phyloP scores from a whole-genome alignment of 208 protist genomes.

The Acanthamoeba lenticulata region DNA sequence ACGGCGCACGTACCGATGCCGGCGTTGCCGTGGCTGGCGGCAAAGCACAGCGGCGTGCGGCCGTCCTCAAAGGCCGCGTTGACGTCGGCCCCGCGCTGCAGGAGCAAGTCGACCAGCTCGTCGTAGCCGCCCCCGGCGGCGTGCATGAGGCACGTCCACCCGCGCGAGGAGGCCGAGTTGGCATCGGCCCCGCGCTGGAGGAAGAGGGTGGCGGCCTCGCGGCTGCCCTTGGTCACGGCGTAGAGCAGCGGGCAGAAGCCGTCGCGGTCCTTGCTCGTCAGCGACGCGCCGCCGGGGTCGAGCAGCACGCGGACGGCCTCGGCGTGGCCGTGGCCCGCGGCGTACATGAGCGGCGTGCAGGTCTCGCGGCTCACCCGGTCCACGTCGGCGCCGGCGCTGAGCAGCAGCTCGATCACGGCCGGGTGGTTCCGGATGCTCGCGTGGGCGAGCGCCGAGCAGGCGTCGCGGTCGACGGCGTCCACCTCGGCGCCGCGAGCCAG shows the following conservation, averaged over 20 bases:
- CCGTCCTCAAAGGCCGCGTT: background rate
- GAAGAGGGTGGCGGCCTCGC: background rate
- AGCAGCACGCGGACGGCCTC: background rate
- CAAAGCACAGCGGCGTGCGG: slow-evolving; percentile 6
- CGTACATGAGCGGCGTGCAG: slow-evolving; percentile 22
- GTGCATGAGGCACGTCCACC: slow-evolving; percentile 24
- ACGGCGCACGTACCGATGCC: background rate
- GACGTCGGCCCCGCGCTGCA: background rate
- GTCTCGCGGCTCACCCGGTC: background rate
- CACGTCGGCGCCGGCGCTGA: background rate
- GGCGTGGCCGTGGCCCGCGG: background rate
- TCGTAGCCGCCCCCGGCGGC: background rate
- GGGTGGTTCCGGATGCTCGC: background rate
- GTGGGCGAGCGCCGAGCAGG: background rate
- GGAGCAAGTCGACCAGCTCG: background rate
- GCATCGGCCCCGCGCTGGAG: background rate
- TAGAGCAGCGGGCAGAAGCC: background rate
- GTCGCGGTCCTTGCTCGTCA: background rate
- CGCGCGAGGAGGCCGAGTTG: background rate
- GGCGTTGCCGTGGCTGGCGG: background rate
- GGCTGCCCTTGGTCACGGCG: background rate
- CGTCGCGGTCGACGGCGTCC: background rate
- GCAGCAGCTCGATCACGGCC: background rate
- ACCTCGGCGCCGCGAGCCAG: background rate
- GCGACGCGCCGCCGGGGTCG: background rate